These are phyloP conservation scores for Daldinia decipiens DNA, from an alignment of 495 filamentous ascomycete genomes.

Conservation along the genomic window DNA sequence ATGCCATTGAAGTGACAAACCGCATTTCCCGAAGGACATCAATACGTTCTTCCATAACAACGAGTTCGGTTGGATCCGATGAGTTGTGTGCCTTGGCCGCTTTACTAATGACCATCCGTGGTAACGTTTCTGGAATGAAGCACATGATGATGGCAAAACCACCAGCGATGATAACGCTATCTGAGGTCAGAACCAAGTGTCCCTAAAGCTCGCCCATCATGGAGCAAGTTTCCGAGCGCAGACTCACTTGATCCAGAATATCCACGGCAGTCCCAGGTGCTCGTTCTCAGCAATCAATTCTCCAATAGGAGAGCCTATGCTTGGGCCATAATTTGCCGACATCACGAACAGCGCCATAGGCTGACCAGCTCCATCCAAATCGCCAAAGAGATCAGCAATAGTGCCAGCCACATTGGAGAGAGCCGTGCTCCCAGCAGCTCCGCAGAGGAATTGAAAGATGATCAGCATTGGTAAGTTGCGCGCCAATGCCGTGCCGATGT, in stretches of 20 bases:
- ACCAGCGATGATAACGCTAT: conserved; percentile 47
- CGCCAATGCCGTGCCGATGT: conserved; percentile 50
- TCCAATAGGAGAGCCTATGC: conserved; percentile 50
- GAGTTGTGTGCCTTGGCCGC: conserved; percentile 38
- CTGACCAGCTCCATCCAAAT: conserved; percentile 51
- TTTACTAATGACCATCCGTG: conserved; percentile 48
- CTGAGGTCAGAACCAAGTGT: conserved; percentile 12
- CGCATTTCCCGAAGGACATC: conserved; percentile 49
- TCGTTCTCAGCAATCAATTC: conserved; percentile 48
- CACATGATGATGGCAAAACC: conserved; percentile 46
- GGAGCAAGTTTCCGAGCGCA: not conserved
- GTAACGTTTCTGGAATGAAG: conserved; percentile 52
- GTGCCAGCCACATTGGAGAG: conserved; percentile 54
- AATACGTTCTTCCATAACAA: conserved; percentile 41
- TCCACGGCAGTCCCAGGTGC: conserved; percentile 50
- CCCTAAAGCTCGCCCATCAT: not conserved
- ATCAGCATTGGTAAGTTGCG: conserved; percentile 53
- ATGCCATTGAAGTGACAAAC: conserved; percentile 54
- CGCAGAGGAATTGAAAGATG: conserved; percentile 53
- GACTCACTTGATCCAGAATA: conserved; percentile 52
- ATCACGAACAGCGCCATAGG: conserved; percentile 54
- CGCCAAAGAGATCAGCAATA: conserved; percentile 52
- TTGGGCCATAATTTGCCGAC: conserved; percentile 50
- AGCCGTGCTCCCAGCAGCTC: conserved; percentile 51
- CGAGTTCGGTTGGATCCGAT: conserved; percentile 37